Evolutionary conservation across 2,329 filamentous ascomycete species (phyloP), one percentile per base, ranked within the genome.

Genomic region (Didymella sp.): DNA sequence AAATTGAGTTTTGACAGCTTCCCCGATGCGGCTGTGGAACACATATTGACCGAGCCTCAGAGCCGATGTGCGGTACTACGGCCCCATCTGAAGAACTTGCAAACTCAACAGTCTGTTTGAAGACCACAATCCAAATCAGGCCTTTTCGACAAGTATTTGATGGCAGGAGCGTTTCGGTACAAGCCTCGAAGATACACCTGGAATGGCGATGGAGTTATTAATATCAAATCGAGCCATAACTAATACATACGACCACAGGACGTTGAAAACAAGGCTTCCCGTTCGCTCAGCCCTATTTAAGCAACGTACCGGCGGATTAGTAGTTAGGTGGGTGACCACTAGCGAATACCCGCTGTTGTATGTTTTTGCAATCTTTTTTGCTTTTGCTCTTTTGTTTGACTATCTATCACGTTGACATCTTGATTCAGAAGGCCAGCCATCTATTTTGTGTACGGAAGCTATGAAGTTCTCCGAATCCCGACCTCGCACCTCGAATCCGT

Each of bases 1-100:
- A 19, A 35, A 33, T 35, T 51, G 28, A 35, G 37, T 43, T 42
- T 27, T 35, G 47, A 51, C 47, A 51, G 25, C 35, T 11, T 30
- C 46, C 28, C 17, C 28, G 21, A 42, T 27, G 37, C 28, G 9
- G 27, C 25, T 42, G 47, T 43, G 33, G 2, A 7, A 48, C 45
- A 2, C 11, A n/a, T 13, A 13, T 38, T 40, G 33, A 19, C 30
- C 28, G 15, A 6, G 11, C 15, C 9, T 4, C 17, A 13, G 27
- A 21, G 30, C 28, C 22, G 4, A 19, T 13, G 27, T 38, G 31
- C 24, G 7, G 31, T 25, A n/a, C 5, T 35, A 17, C 15, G 6
- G 31, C 31, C n/a, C n/a, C 6, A 17, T 13, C 3, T 19, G n/a
- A 35, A 17, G 31, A 6, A 7, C 5, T 5, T 31, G 6, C n/a